phyloP scores from a whole-genome alignment of 352 stramenopile species.

The Elongisporangium senticosum region DNA sequence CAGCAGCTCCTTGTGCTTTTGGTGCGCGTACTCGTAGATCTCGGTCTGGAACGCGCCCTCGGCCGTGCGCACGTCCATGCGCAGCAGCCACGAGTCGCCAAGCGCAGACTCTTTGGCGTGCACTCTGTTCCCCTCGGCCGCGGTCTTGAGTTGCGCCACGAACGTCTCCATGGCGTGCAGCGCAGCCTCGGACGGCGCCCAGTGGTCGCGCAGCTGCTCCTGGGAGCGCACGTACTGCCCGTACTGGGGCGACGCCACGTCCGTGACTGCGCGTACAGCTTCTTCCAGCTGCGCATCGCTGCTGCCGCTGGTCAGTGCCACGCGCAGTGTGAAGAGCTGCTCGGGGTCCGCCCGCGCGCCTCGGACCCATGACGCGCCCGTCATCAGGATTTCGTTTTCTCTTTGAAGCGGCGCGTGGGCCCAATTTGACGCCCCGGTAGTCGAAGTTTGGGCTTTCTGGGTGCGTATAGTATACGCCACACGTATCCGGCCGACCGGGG shows the following conservation, averaged over 20 bases:
- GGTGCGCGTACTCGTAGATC: conserved; percentile 45
- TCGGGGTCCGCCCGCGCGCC: conserved; percentile 20
- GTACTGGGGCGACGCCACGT: conserved; percentile 44
- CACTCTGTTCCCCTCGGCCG: conserved; percentile 8
- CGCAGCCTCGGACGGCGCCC: conserved; percentile 18
- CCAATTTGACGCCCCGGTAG: background rate
- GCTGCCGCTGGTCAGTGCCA: conserved; percentile 28
- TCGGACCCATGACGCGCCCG: conserved; percentile 13
- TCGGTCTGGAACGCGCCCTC: conserved; percentile 49
- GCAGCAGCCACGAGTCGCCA: conserved; percentile 46
- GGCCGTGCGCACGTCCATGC: conserved; percentile 27
- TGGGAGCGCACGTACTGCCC: conserved; percentile 31
- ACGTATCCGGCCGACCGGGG: background rate
- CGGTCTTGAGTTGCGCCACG: conserved; percentile 9
- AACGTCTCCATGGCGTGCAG: conserved; percentile 18
- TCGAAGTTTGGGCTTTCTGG: background rate
- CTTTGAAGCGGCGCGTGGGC: background rate
- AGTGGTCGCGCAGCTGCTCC: conserved; percentile 34
- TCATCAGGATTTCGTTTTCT: background rate
- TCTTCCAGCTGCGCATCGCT: conserved; percentile 28
- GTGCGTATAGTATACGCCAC: background rate
- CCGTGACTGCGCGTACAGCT: conserved; percentile 32
- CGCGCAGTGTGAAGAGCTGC: conserved; percentile 22
- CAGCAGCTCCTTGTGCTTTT: conserved; percentile 14
- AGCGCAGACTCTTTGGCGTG: conserved; percentile 7